A percentile compares a stretch with the other conserved stretches of the same genome.
These are phyloP conservation scores for Aeschynomene evenia DNA, from an alignment of 306 rosid species.

Conservation along the genomic window DNA sequence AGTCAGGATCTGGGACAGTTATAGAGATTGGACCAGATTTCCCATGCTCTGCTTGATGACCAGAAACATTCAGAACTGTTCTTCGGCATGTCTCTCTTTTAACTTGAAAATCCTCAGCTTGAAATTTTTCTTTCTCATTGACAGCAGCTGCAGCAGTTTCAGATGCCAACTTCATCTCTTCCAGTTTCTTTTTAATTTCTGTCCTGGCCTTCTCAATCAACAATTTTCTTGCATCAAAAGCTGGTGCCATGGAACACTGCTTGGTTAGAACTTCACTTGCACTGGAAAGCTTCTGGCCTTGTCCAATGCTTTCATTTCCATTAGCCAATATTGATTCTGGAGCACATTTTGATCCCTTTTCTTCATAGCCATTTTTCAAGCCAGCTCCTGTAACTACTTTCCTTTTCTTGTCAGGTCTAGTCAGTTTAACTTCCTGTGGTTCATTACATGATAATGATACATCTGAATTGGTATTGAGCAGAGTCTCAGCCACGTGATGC, in stretches of 20 bases:
- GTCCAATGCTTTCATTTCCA: slow-evolving; percentile 56
- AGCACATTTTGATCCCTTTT: slow-evolving; percentile 48
- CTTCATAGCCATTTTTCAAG: slow-evolving; percentile 56
- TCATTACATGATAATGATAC: slow-evolving; percentile 41
- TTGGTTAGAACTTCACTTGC: slow-evolving; percentile 53
- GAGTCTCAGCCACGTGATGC: slow-evolving; percentile 42
- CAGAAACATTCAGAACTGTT: slow-evolving; percentile 38
- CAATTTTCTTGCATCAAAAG: slow-evolving; percentile 77
- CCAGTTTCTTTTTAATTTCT: slow-evolving; percentile 72
- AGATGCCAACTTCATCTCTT: slow-evolving; percentile 65
- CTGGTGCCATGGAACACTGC: slow-evolving; percentile 65
- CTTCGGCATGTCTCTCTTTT: slow-evolving; percentile 40
- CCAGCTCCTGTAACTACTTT: slow-evolving; percentile 55
- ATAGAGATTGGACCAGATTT: slow-evolving; percentile 57
- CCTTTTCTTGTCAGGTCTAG: slow-evolving; percentile 64
- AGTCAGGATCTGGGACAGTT: slow-evolving; percentile 92
- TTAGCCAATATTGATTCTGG: slow-evolving; percentile 54
- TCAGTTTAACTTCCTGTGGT: slow-evolving; percentile 43
- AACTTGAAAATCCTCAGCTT: slow-evolving; percentile 44
- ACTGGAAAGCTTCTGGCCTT: slow-evolving; percentile 44
- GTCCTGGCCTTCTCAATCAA: slow-evolving; percentile 84
- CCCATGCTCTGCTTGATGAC: slow-evolving; percentile 45
- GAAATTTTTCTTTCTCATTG: slow-evolving; percentile 43
- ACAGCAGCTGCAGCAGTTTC: slow-evolving; percentile 39
- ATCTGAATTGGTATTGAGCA: slow-evolving; percentile 46